Conservation (phyloP, 495 filamentous ascomycete genomes). For the Cenococcum geophilum region DNA sequence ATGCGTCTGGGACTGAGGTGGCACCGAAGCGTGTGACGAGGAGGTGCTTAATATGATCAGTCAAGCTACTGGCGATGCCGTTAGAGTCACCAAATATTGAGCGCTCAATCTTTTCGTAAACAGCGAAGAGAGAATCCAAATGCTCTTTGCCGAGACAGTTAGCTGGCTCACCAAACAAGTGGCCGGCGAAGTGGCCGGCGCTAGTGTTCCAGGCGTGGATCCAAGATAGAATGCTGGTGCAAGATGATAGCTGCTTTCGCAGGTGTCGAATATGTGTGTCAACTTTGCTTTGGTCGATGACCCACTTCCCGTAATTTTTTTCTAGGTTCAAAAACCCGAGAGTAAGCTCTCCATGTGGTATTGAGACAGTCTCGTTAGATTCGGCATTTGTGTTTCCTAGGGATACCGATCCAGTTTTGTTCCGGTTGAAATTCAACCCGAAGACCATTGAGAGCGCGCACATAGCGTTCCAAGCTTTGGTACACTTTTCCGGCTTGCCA, state of each 20-base stretch:
- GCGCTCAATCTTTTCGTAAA: conserved; percentile 15
- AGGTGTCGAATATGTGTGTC: conserved; percentile 13
- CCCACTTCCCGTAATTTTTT: conserved; percentile 1
- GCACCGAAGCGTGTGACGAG: neutral
- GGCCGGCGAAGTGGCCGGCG: conserved; percentile 10
- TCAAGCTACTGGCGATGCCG: conserved; percentile 6
- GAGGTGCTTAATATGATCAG: conserved; percentile 10
- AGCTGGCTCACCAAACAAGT: conserved; percentile 20
- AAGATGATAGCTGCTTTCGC: conserved; percentile 15
- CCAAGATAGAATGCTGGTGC: conserved; percentile 20
- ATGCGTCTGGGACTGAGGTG: conserved; percentile 9
- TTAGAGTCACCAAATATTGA: conserved; percentile 11
- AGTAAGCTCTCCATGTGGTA: neutral
- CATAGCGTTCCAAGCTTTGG: neutral
- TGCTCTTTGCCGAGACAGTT: conserved; percentile 25
- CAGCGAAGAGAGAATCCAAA: conserved; percentile 10
- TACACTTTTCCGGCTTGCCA: conserved; percentile 12
- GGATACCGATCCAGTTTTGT: neutral
- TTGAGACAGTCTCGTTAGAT: too few species aligned
- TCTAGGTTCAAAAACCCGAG: conserved; percentile 12
- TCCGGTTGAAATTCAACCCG: neutral
- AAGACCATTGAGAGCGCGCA: conserved; percentile 2
- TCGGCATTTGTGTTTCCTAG: neutral
- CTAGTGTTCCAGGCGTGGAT: conserved; percentile 20
- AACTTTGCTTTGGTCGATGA: conserved; percentile 15